Conservation (phyloP, 2,329 filamentous ascomycete genomes). For the Lachnellula suecica region DNA sequence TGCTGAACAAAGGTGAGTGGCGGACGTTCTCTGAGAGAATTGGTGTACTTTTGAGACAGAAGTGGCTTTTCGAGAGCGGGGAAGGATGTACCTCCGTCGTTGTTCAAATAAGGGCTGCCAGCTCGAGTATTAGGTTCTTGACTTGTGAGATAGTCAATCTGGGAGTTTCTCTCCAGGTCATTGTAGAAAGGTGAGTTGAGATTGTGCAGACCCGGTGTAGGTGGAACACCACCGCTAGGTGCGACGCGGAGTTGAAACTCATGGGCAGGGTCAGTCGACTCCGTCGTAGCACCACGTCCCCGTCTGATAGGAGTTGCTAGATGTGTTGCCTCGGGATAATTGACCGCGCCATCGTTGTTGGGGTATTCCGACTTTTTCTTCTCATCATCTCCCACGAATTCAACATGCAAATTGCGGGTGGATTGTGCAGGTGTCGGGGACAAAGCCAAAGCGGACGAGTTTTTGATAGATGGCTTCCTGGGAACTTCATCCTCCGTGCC, state of each 20-base stretch:
- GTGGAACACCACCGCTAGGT: conserved; percentile 23
- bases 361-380: background rate
- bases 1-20: conserved; percentile 71
- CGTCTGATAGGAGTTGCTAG: too few species aligned
- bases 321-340: too few species aligned
- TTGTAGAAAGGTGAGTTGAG: conserved; percentile 38
- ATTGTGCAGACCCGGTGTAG: conserved; percentile 35
- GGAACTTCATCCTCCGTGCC: background rate
- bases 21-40: conserved; percentile 64
- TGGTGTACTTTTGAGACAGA: conserved; percentile 57
- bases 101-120: background rate
- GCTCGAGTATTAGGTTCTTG: background rate
- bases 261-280: background rate
- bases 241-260: conserved; percentile 13
- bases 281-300: background rate
- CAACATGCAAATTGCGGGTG: conserved; percentile 47
- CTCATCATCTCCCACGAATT: conserved; percentile 45
- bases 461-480: conserved; percentile 6
- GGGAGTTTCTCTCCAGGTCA: conserved; percentile 21
- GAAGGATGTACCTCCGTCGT: background rate
- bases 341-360: background rate
- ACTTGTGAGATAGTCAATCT: conserved; percentile 13
- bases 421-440: background rate
- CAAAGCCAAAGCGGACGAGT: background rate
- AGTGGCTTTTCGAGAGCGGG: background rate